Evolutionary conservation across 441 rosid genomes (phyloP), one percentile per base, ranked within the genome.

Genomic region (Pelargonium cotyledonis): DNA sequence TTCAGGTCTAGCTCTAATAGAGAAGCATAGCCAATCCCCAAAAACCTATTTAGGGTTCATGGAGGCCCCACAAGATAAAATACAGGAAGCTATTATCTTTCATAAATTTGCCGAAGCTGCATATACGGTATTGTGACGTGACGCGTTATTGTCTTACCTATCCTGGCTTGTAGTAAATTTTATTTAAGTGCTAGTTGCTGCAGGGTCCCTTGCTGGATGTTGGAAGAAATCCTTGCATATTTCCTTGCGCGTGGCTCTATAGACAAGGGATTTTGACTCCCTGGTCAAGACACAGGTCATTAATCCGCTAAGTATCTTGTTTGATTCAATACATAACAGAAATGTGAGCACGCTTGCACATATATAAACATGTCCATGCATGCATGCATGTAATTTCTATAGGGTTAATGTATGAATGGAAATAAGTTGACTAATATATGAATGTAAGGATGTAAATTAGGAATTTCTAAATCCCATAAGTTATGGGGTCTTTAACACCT

Each of bases 81-180:
- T 93, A 47, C 81, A 81, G 72, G 91, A 81, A 70, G 97, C 97
- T 57, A 80, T 84, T 72, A 46, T 73, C 70, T 80, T 93, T 72
- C 95, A 89, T 78, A 81, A 79, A 76, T 93, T 88, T 81, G 96
- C 98, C 76, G 97, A 89, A 83, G 98, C 96, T 73, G 96, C 97
- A 18, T 93, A 93, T 75, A 91, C 98, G 35, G 96, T 92, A 85
- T 14, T 65, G 67, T 66, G 44, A 61, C 70, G 53, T 15, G 10
- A 69, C 70, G 55, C 62, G 49, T 49, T 46, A 3, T 63, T 21
- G 57, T 11, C 41, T 67, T 31, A 18, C 21, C 11, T 68, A 23
- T 65, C 40, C 29, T 21, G 6, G 14, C 55, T 60, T 75, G 15
- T n/a, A 38, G 40, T 40, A 41, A 2, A 69, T 71, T 67, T 77